phyloP scores from a whole-genome alignment of 176 grass and related monocot species.

The Cocos nucifera region DNA sequence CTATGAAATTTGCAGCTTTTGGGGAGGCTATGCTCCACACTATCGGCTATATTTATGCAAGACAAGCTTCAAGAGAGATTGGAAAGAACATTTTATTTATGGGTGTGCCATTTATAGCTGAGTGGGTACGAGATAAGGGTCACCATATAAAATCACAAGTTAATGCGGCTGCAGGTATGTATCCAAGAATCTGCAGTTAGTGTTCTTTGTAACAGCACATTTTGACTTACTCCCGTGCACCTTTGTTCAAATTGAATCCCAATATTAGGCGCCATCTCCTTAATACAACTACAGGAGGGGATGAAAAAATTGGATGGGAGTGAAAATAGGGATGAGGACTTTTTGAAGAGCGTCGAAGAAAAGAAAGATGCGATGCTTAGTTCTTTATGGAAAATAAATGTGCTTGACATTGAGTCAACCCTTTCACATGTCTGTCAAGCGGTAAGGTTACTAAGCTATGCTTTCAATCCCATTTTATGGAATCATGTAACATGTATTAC shows the following conservation, averaged over 20 bases:
- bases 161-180: constrained; percentile 90
- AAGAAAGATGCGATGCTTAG: constrained; percentile 88
- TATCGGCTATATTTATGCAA: constrained; percentile 89
- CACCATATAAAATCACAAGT: constrained; percentile 91
- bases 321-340: constrained; percentile 47
- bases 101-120: constrained; percentile 86
- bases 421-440: constrained; percentile 76
- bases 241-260: not conserved
- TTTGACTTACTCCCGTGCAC: not conserved
- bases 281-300: constrained; percentile 86
- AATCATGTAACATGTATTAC: no score
- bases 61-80: constrained; percentile 72
- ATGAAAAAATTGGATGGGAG: constrained; percentile 64
- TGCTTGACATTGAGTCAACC: constrained; percentile 78
- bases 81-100: constrained; percentile 76
- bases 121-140: constrained; percentile 95
- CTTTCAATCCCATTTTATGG: no score
- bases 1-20: constrained; percentile 58
- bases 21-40: constrained; percentile 96
- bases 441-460: constrained; percentile 32
- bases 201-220: not conserved
- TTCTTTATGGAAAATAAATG: constrained; percentile 97
- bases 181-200: not conserved
- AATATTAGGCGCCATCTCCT: constrained; percentile 55
- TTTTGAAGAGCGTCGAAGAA: constrained; percentile 54